These are phyloP conservation scores for Sporisorium reilianum DNA, from an alignment of 1,284 basidiomycete species.

Conservation along the genomic window DNA sequence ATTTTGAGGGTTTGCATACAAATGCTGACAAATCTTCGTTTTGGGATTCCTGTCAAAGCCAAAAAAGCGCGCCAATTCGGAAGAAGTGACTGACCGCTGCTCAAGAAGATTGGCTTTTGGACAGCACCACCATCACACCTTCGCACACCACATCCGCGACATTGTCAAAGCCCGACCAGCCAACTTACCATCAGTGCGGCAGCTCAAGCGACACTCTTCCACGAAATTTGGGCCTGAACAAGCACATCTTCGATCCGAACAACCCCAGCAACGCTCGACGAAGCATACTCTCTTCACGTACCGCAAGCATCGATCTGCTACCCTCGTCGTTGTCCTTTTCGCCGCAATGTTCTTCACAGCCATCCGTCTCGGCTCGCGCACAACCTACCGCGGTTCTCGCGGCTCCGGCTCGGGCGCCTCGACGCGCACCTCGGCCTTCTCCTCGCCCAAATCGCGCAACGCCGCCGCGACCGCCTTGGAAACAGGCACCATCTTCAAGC, in stretches of 20 bases:
- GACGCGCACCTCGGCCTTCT: conserved; percentile 58
- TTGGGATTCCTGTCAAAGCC: neutral
- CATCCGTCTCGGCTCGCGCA: conserved; percentile 63
- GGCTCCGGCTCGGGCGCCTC: conserved; percentile 65
- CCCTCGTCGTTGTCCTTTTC: neutral
- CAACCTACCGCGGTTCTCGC: conserved; percentile 63
- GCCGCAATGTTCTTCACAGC: conserved; percentile 61
- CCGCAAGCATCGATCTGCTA: neutral
- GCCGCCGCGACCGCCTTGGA: conserved; percentile 37
- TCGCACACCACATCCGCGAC: too few relatives aligned
- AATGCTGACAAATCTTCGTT: conserved; percentile 35
- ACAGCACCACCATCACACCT: neutral
- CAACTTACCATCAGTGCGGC: too few relatives aligned
- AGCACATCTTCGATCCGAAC: neutral
- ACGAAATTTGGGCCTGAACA: too few relatives aligned
- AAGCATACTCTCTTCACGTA: neutral
- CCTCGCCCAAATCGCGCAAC: conserved; percentile 63
- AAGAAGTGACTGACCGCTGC: too few relatives aligned
- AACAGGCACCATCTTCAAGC: conserved; percentile 62
- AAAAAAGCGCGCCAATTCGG: neutral
- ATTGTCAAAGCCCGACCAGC: too few relatives aligned
- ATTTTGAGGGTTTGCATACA: neutral
- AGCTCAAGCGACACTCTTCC: too few relatives aligned
- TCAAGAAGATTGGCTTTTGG: neutral
- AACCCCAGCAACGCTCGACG: neutral